Percentiles rank a stretch among this genome's conserved stretches.
phyloP scores from a whole-genome alignment of 2,329 filamentous ascomycete species.

The Venturia carpophila region DNA sequence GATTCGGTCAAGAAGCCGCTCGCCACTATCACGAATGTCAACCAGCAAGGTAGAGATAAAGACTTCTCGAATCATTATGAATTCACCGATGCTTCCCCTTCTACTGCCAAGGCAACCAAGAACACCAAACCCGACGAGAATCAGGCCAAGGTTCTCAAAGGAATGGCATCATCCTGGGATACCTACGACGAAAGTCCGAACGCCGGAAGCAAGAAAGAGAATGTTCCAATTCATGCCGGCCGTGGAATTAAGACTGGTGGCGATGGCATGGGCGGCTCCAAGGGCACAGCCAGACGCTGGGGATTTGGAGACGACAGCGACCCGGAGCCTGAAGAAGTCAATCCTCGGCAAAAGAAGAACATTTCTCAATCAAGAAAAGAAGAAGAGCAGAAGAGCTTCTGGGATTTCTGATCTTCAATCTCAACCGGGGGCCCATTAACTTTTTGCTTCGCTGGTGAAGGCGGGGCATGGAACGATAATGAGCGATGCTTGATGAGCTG shows the following conservation, averaged over 20 bases:
- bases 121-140: slow-evolving; percentile 47
- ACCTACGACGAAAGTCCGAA: slow-evolving; percentile 29
- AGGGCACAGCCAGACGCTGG: slow-evolving; percentile 32
- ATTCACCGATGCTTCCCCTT: slow-evolving; percentile 61
- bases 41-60: slow-evolving; percentile 64
- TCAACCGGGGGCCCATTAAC: background rate
- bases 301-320: slow-evolving; percentile 34
- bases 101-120: slow-evolving; percentile 25
- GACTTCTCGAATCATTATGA: slow-evolving; percentile 72
- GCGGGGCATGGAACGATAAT: background rate
- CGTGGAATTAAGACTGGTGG: slow-evolving; percentile 33
- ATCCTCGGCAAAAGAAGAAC: slow-evolving; percentile 18
- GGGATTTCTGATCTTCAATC: slow-evolving; percentile 26
- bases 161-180: slow-evolving; percentile 37
- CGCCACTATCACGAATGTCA: slow-evolving; percentile 61
- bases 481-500: slow-evolving; percentile 12
- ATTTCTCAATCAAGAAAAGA: slow-evolving; percentile 21
- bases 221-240: slow-evolving; percentile 19
- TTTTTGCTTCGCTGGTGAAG: background rate
- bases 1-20: slow-evolving; percentile 39
- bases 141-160: slow-evolving; percentile 59
- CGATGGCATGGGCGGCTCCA: slow-evolving; percentile 36
- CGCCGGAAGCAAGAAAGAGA: slow-evolving; percentile 22
- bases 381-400: slow-evolving; percentile 24
- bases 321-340: slow-evolving; percentile 20